Evolutionary conservation across 139 green algal species (phyloP).

Genomic region (Chlorella sp.): DNA sequence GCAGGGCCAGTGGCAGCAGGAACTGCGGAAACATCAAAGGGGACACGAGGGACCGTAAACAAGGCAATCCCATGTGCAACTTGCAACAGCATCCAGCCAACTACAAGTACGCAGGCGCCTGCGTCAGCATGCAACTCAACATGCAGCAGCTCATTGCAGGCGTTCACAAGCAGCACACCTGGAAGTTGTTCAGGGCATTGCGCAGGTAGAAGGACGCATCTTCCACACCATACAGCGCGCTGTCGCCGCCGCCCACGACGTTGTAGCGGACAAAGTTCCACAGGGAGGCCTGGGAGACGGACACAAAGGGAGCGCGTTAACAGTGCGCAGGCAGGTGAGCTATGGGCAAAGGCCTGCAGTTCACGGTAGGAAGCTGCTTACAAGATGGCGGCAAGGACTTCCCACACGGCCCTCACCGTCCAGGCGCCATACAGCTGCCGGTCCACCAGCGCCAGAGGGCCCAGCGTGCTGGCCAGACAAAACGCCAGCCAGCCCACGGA

Average conservation of each 20-base stretch:
- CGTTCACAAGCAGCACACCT: no score
- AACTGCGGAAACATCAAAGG: no score
- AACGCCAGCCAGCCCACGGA: conserved; percentile 32
- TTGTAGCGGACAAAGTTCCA: conserved; percentile 86
- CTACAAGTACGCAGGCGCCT: no score
- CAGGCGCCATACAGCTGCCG: conserved; percentile 59
- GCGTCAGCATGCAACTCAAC: no score
- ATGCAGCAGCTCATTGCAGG: no score
- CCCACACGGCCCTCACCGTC: conserved; percentile 48
- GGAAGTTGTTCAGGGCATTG: conserved; percentile 71
- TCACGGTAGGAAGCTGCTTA: neutral
- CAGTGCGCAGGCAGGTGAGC: neutral
- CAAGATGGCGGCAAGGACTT: no score
- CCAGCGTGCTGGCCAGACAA: conserved; percentile 29
- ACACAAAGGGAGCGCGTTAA: neutral
- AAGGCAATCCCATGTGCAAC: no score
- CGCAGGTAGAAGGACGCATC: conserved; percentile 75
- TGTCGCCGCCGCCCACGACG: conserved; percentile 74
- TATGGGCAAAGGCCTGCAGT: neutral
- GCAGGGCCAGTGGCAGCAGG: conserved; percentile 61
- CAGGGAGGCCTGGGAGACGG: conserved; percentile 62
- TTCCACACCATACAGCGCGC: conserved; percentile 84
- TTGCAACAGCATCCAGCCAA: no score
- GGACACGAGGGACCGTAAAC: no score
- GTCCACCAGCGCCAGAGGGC: conserved; percentile 50